Base-by-base conservation (phyloP, 371 early-diverging fungal genomes). In the Apophysomyces elegans region DNA sequence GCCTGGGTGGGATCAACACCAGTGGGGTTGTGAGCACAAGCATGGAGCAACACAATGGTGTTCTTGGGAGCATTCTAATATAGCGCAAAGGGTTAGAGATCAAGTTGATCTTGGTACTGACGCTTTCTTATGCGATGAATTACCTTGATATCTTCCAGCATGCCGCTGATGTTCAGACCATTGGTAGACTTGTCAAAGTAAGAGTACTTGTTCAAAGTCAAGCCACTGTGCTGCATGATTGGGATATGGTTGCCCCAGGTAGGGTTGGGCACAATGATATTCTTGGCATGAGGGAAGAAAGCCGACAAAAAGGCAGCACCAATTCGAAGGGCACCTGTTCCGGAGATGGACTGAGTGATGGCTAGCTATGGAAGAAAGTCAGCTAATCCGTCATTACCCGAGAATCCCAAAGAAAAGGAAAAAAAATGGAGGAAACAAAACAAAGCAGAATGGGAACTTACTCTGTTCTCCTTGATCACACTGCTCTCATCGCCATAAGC, bases 1-100 rank as follows among this genome's bases (percentile, higher is more conserved):
- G 80, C 90, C 60, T 81, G 73, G 56, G 94, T 95, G 45, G 99
- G 99, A 78, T 99, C 99, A 44, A 98, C 98, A 76, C 99, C 98
- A 21, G 98, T 97, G 35, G 99, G 99, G 88, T 99, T 99, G 84
- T 99, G 99, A 32, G 98, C 99, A 79, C 99, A 99, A 47, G 97
- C 98, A 78, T 99, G 99, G 62, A 99, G 85, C 62, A 99, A 84
- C 62, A 98, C 87, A 65, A 98, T 80, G 57, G 97, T 95, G 70
- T 93, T 93, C 79, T 88, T 84, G 64, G 96, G 96, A 59, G 93
- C 86, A 63, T 83, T 89, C 86, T 92, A 72, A 26, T 45, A 43
- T 61, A 59, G 56, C n/a, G 18, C 14, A 54, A 18, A 32, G 46
- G 14, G 43, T 47, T 37, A 56, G 58, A 36, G 18, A 63, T 14